Base-by-base conservation (phyloP, 1,284 basidiomycete genomes). In the Rhizoctonia solani region DNA sequence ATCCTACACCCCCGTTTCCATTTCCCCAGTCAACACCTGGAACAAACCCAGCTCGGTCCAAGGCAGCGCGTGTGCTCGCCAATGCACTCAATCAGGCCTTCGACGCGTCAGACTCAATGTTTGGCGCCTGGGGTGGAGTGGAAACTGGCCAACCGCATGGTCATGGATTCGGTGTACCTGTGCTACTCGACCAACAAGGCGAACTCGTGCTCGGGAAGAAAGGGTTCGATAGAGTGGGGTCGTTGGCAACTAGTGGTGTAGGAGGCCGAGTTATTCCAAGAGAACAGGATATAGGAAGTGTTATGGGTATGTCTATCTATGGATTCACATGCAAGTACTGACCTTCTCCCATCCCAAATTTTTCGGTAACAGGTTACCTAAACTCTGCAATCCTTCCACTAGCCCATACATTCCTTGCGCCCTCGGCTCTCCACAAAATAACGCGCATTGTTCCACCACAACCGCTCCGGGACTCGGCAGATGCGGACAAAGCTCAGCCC, bases 71-170 rank as follows among this genome's bases (percentile, higher is more conserved):
- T 14, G 37, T 65, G 2, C 23, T 65, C 6, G 59, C 59, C 19
- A 49, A 49, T 5, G 59, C 59, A 16, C 49, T 65, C 5, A 52
- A 49, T 19, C 59, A 65, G 23, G 59, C 59, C 16, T 65, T 65
- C n/a, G 59, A 65, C 16, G 59, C 59, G 21, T 41, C 49, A 13
- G 59, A 65, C 16, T 65, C 59, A 13, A 41, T 65, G 59, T 65
- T 53, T 30, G 59, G 59, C 11, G 47, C 59, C 4, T 65, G 59
- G 59, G 59, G 59, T 41, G 59, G 59, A 1, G 47, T 49, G 14
- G 59, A 65, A 39, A 14, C 59, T 34, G 25, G 59, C 47, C 19
- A 41, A 14, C n/a, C 37, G 47, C n/a, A n/a, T n/a, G 49, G 34
- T 8, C 32, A 44, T 19, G 59, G 49, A 5, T 47, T 52, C 37